Percentiles rank a stretch among this genome's conserved stretches.
Conservation (phyloP, 331 rosid genomes). For the Saraca asoca region DNA sequence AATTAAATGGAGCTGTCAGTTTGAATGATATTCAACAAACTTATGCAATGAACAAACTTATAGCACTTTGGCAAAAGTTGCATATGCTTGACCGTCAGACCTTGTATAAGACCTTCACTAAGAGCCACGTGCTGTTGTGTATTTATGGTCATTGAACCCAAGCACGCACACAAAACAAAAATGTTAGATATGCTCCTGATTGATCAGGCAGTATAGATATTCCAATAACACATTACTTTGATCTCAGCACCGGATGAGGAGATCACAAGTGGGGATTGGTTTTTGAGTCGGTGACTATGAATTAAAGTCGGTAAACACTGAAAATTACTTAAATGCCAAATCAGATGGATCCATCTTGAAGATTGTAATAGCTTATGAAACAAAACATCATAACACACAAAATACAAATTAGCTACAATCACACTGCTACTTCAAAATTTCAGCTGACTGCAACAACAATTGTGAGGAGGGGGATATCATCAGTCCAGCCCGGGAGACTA, state of each 20-base stretch:
- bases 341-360: slow-evolving; percentile 31
- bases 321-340: slow-evolving; percentile 16
- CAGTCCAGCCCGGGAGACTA: too few species aligned
- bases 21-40: slow-evolving; percentile 1
- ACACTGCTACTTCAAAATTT: neutral
- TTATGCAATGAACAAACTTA: too few species aligned
- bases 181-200: neutral
- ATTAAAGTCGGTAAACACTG: slow-evolving; percentile 21
- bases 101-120: neutral
- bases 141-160: neutral
- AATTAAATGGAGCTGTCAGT: neutral
- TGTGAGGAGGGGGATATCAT: neutral
- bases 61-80: too few species aligned
- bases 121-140: neutral
- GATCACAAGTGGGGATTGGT: neutral
- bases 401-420: slow-evolving; percentile 3
- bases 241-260: slow-evolving; percentile 23
- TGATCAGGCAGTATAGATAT: slow-evolving; percentile 17
- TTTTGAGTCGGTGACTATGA: slow-evolving; percentile 1
- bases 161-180: neutral
- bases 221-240: slow-evolving; percentile 11
- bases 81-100: too few species aligned
- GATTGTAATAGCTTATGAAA: slow-evolving; percentile 9
- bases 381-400: slow-evolving; percentile 27
- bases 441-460: slow-evolving; percentile 30